phyloP scores from a whole-genome alignment of 1,139 yeast species.

The Candida labiduridarum region DNA sequence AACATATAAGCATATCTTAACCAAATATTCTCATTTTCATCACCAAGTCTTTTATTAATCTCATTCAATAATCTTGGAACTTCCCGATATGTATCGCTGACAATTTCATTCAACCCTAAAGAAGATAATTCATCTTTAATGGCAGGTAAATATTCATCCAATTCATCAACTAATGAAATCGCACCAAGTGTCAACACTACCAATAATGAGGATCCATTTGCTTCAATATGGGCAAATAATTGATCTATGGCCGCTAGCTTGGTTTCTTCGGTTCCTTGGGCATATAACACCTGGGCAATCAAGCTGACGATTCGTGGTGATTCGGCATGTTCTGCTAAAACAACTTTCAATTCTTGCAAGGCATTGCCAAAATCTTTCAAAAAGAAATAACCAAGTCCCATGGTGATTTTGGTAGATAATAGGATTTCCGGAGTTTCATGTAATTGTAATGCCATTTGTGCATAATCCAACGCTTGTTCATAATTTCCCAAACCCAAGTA shows the following conservation, averaged over 20 bases:
- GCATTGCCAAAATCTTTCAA: slow-evolving; percentile 62
- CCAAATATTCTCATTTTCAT: slow-evolving; percentile 45
- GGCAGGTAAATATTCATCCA: slow-evolving; percentile 62
- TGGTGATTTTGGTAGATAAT: slow-evolving; percentile 65
- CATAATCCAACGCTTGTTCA: slow-evolving; percentile 60
- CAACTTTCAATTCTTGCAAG: slow-evolving; percentile 62
- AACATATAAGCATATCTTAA: slow-evolving; percentile 71
- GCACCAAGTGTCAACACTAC: slow-evolving; percentile 80
- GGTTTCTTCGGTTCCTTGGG: slow-evolving; percentile 70
- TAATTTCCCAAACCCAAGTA: slow-evolving; percentile 61
- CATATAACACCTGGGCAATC: slow-evolving; percentile 78
- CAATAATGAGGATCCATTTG: slow-evolving; percentile 62
- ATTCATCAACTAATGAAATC: slow-evolving; percentile 66
- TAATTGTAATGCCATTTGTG: slow-evolving; percentile 59
- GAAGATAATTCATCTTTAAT: slow-evolving; percentile 66
- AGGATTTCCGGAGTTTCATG: slow-evolving; percentile 18
- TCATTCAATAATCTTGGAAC: slow-evolving; percentile 65
- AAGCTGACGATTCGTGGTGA: slow-evolving; percentile 67
- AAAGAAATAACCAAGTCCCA: slow-evolving; percentile 73
- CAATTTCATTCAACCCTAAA: slow-evolving; percentile 49
- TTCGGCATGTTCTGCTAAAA: slow-evolving; percentile 51
- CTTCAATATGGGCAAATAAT: slow-evolving; percentile 61
- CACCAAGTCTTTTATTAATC: slow-evolving; percentile 39
- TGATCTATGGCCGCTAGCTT: slow-evolving; percentile 81
- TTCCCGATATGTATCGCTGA: slow-evolving; percentile 52